These are phyloP conservation scores for Coemansia sp. DNA, from an alignment of 192 early-diverging fungal species.

Conservation along the genomic window DNA sequence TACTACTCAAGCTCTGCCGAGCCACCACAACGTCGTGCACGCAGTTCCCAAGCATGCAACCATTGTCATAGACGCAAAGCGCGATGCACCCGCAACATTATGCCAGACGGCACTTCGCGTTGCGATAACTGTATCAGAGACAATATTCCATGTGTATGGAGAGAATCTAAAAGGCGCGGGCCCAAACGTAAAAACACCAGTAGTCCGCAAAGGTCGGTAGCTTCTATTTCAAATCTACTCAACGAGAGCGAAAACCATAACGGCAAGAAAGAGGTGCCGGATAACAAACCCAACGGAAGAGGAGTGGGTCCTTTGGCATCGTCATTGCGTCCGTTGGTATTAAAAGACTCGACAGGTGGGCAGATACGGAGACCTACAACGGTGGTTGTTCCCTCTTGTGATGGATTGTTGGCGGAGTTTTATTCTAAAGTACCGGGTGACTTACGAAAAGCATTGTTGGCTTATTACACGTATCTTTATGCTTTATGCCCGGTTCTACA, in stretches of 20 bases:
- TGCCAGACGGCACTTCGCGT: slow-evolving; percentile 30
- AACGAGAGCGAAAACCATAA: slow-evolving; percentile 12
- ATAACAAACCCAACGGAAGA: not conserved
- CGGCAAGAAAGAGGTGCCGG: not conserved
- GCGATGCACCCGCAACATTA: slow-evolving; percentile 34
- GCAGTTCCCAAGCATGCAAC: slow-evolving; percentile 42
- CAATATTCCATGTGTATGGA: slow-evolving; percentile 31
- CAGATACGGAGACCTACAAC: not conserved
- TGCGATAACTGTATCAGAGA: slow-evolving; percentile 46
- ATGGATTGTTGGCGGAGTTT: slow-evolving; percentile 20
- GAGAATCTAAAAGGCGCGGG: slow-evolving; percentile 32
- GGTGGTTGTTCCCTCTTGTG: slow-evolving; percentile 5
- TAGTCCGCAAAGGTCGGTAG: not conserved
- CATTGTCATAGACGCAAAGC: slow-evolving; percentile 47
- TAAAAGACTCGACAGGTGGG: not conserved
- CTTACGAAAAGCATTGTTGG: slow-evolving; percentile 27
- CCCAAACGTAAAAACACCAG: slow-evolving; percentile 24
- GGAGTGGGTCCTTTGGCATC: not conserved
- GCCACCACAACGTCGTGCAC: slow-evolving; percentile 18
- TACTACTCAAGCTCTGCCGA: not conserved
- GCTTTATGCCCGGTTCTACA: slow-evolving; percentile 34
- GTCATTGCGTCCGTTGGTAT: not conserved
- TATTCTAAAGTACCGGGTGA: slow-evolving; percentile 8
- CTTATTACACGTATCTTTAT: slow-evolving; percentile 41
- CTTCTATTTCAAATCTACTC: slow-evolving; percentile 27